Evolutionary conservation across 169 alveolate species (phyloP), one percentile per base, ranked within the genome.

Genomic region (Ichthyophthirius multifiliis): DNA sequence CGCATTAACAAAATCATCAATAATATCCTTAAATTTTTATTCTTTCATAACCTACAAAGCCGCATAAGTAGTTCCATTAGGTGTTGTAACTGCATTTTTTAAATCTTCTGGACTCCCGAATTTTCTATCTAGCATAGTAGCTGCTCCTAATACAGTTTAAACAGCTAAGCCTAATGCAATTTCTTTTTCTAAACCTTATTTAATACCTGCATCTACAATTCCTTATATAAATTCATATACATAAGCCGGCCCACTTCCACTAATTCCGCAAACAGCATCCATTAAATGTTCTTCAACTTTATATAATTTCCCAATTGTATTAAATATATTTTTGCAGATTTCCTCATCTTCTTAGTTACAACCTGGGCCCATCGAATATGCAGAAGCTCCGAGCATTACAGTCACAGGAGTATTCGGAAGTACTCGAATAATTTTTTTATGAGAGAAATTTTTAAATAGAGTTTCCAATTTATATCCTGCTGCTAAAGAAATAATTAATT

Each of bases 211-310:
- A 55, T 55, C 71, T 10, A 39, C 71, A 55, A 55, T 34, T 15
- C 43, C 71, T 23, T 55, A 15, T 27, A 55, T 55, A 10, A 55
- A 55, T 27, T 55, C 10, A 23, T 27, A 55, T 5, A 55, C 71
- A 55, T 55, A 55, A 27, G 71, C 71, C 9, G 71, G 71, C 9
- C 71, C 71, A 55, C 71, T 55, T 20, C 71, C 71, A 7, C 71
- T 55, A 4, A 55, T 39, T 4, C 43, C 71, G 1, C 43, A 27
- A 55, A 55, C 71, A 7, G 71, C 71, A 55, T 55, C 71, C 71
- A 55, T 55, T n/a, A 15, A 18, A 27, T 23, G 43, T 23, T 55
- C 71, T 27, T 55, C 71, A 5, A 55, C 71, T 55, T 55, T 4
- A 27, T 55, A 39, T 13, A 55, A 27, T 27, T 55, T 55, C 12